phyloP scores from a whole-genome alignment of 768 basidiomycete genomes.

The Leccinum truebloodii region DNA sequence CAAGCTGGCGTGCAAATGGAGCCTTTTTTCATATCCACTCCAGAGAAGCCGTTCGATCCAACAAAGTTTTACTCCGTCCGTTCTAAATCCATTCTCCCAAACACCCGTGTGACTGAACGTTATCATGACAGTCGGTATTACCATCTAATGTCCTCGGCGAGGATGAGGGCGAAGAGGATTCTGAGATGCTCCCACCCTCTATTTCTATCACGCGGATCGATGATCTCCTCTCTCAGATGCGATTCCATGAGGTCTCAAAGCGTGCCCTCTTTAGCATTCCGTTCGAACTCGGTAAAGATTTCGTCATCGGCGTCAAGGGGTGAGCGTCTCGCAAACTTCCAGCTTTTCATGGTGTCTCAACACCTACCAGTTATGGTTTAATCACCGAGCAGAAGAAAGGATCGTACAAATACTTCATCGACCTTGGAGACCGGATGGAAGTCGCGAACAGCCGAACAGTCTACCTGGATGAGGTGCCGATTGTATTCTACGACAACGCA shows the following conservation, averaged over 20 bases:
- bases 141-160: constrained; percentile 48
- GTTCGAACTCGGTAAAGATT: constrained; percentile 71
- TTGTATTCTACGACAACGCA: background rate
- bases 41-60: constrained; percentile 66
- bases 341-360: constrained; percentile 5
- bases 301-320: constrained; percentile 84
- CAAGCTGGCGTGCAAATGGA: constrained; percentile 80
- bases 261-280: constrained; percentile 81
- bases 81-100: constrained; percentile 2
- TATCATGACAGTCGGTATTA: constrained; percentile 54
- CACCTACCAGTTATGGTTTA: constrained; percentile 68
- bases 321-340: constrained; percentile 35
- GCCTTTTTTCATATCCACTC: constrained; percentile 84
- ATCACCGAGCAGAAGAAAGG: constrained; percentile 89
- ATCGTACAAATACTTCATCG: constrained; percentile 78
- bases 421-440: constrained; percentile 75
- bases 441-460: constrained; percentile 68
- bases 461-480: constrained; percentile 68
- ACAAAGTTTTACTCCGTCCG: constrained; percentile 79
- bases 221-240: constrained; percentile 78
- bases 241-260: constrained; percentile 80
- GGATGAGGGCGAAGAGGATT: constrained; percentile 49
- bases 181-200: constrained; percentile 59
- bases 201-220: constrained; percentile 78
- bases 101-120: constrained; percentile 9